Evolutionary conservation across 2,329 filamentous ascomycete genomes (phyloP), one percentile per base, ranked within the genome.

Genomic region (Claviceps sp.): DNA sequence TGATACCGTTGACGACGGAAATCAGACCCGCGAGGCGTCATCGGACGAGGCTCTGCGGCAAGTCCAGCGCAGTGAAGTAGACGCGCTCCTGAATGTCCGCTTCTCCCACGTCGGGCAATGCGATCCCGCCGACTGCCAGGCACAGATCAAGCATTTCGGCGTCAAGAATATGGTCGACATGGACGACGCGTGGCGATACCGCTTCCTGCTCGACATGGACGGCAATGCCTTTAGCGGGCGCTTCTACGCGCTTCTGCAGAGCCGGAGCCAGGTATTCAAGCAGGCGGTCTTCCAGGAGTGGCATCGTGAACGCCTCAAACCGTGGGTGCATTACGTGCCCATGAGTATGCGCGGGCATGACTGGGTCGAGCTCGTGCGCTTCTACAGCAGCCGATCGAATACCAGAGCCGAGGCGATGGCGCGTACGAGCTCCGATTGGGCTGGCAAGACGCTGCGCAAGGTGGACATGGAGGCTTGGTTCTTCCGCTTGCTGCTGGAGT

Each of bases 151-250:
- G 22, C 76, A 80, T 2, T 74, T 76, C 22, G 86, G 79, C 2
- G 80, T 86, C 56, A 88, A 89, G 65, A 80, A 91, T 60, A 88
- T 91, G 71, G 86, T 87, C 5, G 89, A 97, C 64, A 83, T 97
- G 76, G 86, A 72, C 13, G 85, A 89, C 59, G 90, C 88, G 1
- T 96, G 89, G 85, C 74, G 74, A 45, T 89, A 85, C 69, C 90
- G 88, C 65, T 89, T 91, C 62, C 75, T 97, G 6, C 79, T 96
- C 29, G 93, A 98, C 65, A 85, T 98, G 54, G 93, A 98, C 66
- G 93, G 93, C 26, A 97, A 97, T 64, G 93, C 91, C 22, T 98
- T 97, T 66, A 90, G 84, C 16, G 93, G 93, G 1, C 83, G 93
- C 13, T 98, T 95, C 71, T 93, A 96, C 65, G 86, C 89, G 0